Conservation (phyloP, 2,329 filamentous ascomycete genomes). For the Myriosclerotinia curreyana region DNA sequence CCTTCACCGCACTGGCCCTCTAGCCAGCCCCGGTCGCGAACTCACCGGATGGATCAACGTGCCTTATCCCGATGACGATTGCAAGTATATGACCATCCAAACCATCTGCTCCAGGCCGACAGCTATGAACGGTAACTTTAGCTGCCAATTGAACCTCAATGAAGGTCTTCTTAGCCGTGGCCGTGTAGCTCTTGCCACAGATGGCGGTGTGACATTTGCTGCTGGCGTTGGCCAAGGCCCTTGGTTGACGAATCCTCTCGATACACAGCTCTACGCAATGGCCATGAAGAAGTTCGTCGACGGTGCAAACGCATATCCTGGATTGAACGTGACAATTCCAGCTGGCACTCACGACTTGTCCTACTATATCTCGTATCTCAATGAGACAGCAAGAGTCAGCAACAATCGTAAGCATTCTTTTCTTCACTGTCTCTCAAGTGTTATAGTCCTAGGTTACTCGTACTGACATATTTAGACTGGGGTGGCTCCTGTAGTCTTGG, state of each 20-base stretch:
- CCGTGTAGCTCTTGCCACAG: neutral
- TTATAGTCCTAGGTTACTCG: neutral
- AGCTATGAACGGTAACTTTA: neutral
- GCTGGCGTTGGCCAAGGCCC: constrained; percentile 9
- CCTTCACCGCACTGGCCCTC: constrained; percentile 1
- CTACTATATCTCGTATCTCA: constrained; percentile 3
- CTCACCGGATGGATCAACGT: constrained; percentile 10
- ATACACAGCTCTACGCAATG: constrained; percentile 2
- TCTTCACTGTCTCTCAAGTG: neutral
- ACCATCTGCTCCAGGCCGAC: constrained; percentile 12
- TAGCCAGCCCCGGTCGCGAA: neutral
- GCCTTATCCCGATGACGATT: neutral
- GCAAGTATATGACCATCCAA: constrained; percentile 2
- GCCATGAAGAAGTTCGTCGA: constrained; percentile 8
- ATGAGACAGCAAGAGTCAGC: neutral
- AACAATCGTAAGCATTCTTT: constrained; percentile 9
- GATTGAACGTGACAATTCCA: constrained; percentile 4
- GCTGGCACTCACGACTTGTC: constrained; percentile 7
- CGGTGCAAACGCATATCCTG: neutral
- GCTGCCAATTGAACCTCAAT: constrained; percentile 4
- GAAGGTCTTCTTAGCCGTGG: constrained; percentile 15
- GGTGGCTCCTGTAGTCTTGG: constrained; percentile 15
- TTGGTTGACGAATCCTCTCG: constrained; percentile 10
- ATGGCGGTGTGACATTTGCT: neutral
- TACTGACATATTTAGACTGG: constrained; percentile 12